These are phyloP conservation scores for Pseudocercospora pini-densiflorae DNA, from an alignment of 2,329 filamentous ascomycete species.

Conservation along the genomic window DNA sequence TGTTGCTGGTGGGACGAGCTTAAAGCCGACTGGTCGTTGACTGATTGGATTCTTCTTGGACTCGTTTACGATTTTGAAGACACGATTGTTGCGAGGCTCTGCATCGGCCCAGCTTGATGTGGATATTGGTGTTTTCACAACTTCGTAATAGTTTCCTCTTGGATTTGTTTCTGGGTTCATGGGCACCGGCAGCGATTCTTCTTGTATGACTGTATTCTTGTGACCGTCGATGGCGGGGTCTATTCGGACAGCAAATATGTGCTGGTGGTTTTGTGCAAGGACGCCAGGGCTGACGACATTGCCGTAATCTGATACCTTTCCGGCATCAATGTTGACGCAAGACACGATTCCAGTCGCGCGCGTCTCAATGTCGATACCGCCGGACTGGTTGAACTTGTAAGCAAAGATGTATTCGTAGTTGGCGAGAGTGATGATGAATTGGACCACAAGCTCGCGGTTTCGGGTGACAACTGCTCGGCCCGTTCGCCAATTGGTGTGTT, in stretches of 20 bases:
- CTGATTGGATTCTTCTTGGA: constrained; percentile 52
- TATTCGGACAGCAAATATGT: constrained; percentile 67
- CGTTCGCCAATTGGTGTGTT: constrained; percentile 73
- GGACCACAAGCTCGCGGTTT: constrained; percentile 68
- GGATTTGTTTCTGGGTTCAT: constrained; percentile 58
- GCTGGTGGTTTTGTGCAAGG: constrained; percentile 73
- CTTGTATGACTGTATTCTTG: constrained; percentile 54
- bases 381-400: constrained; percentile 73
- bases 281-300: constrained; percentile 72
- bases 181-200: constrained; percentile 63
- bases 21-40: constrained; percentile 54
- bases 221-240: constrained; percentile 54
- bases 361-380: constrained; percentile 69
- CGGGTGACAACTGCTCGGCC: constrained; percentile 66
- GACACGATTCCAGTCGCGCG: constrained; percentile 71
- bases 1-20: constrained; percentile 55
- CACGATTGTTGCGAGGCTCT: constrained; percentile 49
- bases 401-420: constrained; percentile 78
- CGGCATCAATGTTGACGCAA: constrained; percentile 59
- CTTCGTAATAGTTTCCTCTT: constrained; percentile 57
- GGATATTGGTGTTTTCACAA: constrained; percentile 52
- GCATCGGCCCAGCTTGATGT: constrained; percentile 57
- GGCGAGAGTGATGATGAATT: constrained; percentile 70
- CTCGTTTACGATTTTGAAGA: constrained; percentile 56
- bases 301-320: constrained; percentile 59